phyloP scores from a whole-genome alignment of 805 yeast genomes.

The Candida lessepsii region DNA sequence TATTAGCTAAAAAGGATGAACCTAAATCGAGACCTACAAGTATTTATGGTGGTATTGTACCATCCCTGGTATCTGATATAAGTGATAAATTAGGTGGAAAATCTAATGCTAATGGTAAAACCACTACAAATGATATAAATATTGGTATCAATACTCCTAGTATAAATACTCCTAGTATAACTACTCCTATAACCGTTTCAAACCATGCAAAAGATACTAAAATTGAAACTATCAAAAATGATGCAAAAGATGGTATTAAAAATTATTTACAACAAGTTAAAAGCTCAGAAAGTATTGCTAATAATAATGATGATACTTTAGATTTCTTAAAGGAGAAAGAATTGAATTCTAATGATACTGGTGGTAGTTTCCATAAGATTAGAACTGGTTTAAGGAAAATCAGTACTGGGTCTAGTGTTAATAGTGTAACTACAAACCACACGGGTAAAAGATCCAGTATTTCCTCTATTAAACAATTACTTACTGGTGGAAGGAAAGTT shows the following conservation, averaged over 20 bases:
- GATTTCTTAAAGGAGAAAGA: constrained; percentile 38
- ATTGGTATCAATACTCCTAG: no score
- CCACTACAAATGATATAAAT: no score
- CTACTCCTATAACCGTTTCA: no score
- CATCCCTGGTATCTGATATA: constrained; percentile 3
- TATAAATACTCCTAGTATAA: no score
- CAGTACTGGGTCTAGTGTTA: constrained; percentile 32
- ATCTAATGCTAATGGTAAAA: no score
- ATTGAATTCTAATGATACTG: constrained; percentile 26
- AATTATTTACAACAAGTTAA: constrained; percentile 35
- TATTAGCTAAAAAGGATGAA: constrained; percentile 14
- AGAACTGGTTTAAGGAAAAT: constrained; percentile 36
- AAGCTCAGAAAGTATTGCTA: constrained; percentile 22
- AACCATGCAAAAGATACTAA: no score
- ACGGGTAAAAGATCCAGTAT: constrained; percentile 28
- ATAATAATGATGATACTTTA: constrained; percentile 29
- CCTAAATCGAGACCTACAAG: constrained; percentile 7
- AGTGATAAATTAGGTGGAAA: background rate
- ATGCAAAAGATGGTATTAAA: constrained; percentile 25
- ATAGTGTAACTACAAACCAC: constrained; percentile 18
- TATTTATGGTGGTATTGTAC: constrained; percentile 13
- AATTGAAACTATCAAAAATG: constrained; percentile 5
- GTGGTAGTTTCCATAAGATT: constrained; percentile 37
- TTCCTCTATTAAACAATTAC: constrained; percentile 28
- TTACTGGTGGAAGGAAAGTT: constrained; percentile 26